Evolutionary conservation across 2,329 filamentous ascomycete species (phyloP), one percentile per base, ranked within the genome.

Genomic region (Talaromyces sp.): DNA sequence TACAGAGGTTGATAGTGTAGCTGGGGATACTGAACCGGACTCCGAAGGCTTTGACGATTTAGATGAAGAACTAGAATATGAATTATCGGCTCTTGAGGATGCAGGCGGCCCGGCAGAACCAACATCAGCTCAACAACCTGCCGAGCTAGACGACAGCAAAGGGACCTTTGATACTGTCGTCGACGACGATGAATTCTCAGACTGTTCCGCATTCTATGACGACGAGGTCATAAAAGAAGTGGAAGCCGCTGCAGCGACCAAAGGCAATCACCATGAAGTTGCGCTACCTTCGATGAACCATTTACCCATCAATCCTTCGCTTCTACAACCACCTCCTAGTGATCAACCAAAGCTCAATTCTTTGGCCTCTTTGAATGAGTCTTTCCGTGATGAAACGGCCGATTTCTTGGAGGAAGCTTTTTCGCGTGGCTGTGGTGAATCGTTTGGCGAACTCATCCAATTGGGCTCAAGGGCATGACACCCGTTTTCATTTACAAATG

Each of bases 331-430:
- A 8, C 33, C 16, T 7, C n/a, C 46, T 3, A 43, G 10, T 11
- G 11, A 36, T 4, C 47, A 49, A 17, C 43, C 13, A 16, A 47
- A 47, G 11, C 39, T 39, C 11, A 32, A 43, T 27, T 35, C 56
- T 2, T 33, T 51, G 17, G 20, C 61, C 20, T 53, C 64, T 19
- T 47, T 57, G 19, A 52, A 49, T 33, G 62, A 66, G 13, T 71
- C 70, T 4, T 73, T 73, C 41, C 62, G 63, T 35, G 70, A 73
- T 11, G 70, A 73, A 13, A 72, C 70, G 6, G 68, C 70, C 2
- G 55, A 65, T 16, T 61, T 67, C 27, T 52, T 64, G 27, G 62
- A 64, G 49, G 60, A 63, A 22, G 51, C 55, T 27, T 64, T 60
- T 29, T 37, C 59, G 4, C 54, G 49, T 3, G 59, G 58, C 16